Conservation (phyloP, 129 eudicot species). For the Lactuca saligna region DNA sequence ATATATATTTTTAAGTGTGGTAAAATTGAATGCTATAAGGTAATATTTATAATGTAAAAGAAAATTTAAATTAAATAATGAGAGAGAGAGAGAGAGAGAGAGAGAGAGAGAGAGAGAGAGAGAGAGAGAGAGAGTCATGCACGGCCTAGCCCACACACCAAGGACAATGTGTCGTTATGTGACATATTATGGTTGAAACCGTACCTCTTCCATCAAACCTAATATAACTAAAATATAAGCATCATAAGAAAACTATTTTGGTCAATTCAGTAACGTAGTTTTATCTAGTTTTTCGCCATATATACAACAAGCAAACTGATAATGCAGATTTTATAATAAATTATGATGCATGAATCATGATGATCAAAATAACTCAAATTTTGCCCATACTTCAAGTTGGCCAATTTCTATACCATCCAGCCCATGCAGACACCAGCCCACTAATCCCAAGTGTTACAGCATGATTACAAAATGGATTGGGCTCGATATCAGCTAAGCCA, state of each 20-base stretch:
- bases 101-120: too few species aligned
- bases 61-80: too few species aligned
- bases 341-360: not conserved
- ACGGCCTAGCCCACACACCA: too few species aligned
- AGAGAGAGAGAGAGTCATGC: too few species aligned
- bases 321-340: not conserved
- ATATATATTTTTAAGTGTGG: too few species aligned
- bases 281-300: not conserved
- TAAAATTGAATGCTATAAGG: too few species aligned
- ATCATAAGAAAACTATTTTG: not conserved
- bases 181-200: too few species aligned
- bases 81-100: too few species aligned
- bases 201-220: too few species aligned
- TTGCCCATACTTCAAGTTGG: slow-evolving; percentile 47
- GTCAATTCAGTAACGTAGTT: not conserved
- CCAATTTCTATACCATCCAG: slow-evolving; percentile 99
- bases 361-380: not conserved
- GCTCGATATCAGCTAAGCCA: slow-evolving; percentile 90
- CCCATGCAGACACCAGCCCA: slow-evolving; percentile 99
- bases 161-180: too few species aligned
- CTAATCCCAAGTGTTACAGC: slow-evolving; percentile 85
- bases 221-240: not conserved
- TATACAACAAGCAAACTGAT: not conserved
- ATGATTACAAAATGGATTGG: slow-evolving; percentile 87
- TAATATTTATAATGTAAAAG: too few species aligned